A percentile compares a stretch with the other conserved stretches of the same genome.
Conservation (phyloP, 2,329 filamentous ascomycete species). For the Gaeumannomyces sp. region DNA sequence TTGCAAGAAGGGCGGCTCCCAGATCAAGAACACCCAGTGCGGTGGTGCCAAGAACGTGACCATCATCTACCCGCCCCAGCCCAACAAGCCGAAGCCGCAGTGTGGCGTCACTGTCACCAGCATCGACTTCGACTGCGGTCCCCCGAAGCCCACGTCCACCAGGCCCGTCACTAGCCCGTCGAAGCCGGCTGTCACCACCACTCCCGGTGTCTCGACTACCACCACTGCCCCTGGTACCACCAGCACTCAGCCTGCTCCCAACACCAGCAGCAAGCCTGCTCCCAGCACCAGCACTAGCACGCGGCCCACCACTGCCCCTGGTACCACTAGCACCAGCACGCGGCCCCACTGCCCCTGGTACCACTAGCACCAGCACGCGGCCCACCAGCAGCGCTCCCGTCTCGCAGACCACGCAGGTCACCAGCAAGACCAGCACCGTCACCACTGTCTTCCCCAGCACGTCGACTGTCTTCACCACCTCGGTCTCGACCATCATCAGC, state of each 20-base stretch:
- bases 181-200: slow-evolving; percentile 8
- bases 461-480: slow-evolving; percentile 40
- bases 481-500: slow-evolving; percentile 42
- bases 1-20: slow-evolving; percentile 62
- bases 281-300: slow-evolving; percentile 15
- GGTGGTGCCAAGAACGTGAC: slow-evolving; percentile 81
- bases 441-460: slow-evolving; percentile 17
- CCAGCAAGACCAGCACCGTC: slow-evolving; percentile 14
- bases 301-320: slow-evolving; percentile 14
- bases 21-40: slow-evolving; percentile 79
- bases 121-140: slow-evolving; percentile 66
- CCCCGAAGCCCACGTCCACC: slow-evolving; percentile 11
- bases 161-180: slow-evolving; percentile 19
- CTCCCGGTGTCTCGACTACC: slow-evolving; percentile 11
- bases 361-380: slow-evolving; percentile 13
- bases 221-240: slow-evolving; percentile 9
- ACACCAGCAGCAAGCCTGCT: slow-evolving; percentile 1
- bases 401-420: slow-evolving; percentile 11
- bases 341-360: slow-evolving; percentile 18
- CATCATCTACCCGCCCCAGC: slow-evolving; percentile 59
- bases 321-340: slow-evolving; percentile 13
- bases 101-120: slow-evolving; percentile 70
- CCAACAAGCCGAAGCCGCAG: slow-evolving; percentile 46
- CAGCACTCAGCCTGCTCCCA: slow-evolving; percentile 12
- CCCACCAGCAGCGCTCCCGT: slow-evolving; percentile 11